Base-by-base conservation (phyloP, 2,329 filamentous ascomycete species). In the Elsinoe ampelina region DNA sequence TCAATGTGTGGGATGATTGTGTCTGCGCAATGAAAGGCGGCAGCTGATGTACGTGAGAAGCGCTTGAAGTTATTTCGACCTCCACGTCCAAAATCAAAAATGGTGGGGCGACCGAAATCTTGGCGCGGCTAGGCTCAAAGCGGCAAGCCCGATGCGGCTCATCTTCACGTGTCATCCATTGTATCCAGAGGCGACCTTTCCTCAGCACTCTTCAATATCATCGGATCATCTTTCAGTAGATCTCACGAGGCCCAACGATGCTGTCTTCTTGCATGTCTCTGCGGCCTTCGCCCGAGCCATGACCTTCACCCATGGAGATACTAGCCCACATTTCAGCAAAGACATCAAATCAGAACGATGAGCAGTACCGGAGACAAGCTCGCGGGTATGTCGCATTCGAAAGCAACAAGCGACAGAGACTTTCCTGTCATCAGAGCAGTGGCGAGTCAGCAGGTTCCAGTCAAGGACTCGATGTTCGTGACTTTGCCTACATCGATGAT, bases 261-360 rank as follows among this genome's bases (percentile, higher is more conserved):
- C 26, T 30, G 26, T 30, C 26, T 30, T 5, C 8, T 30, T 2
- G 26, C 26, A 30, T 5, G 26, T 8, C 5, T 30, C 8, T 30
- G 26, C 8, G 26, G 26, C 26, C 4, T 30, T 30, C 26, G 8
- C 26, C 7, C 7, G 5, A 30, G 26, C 26, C 26, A 30, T 30
- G 26, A 30, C 26, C 26, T 30, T 30, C 26, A 30, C 26, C 26
- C 3, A 68, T 72, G 63, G 70, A 75, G 58, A 66, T 77, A 26
- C 67, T 75, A 32, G 71, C 73, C 34, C 75, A 78, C 62, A 71
- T 75, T 39, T 73, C 74, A 58, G 71, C 75, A 5, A 66, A 73
- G 7, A 69, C 71, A 7, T 71, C 68, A 36, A 67, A 65, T 30
- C 65, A 67, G 38, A 69, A 72, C 58, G 75, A 77, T 65, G 68